These are phyloP conservation scores for Elongisporangium prolatum DNA, from an alignment of 352 stramenopile genomes.

Conservation along the genomic window DNA sequence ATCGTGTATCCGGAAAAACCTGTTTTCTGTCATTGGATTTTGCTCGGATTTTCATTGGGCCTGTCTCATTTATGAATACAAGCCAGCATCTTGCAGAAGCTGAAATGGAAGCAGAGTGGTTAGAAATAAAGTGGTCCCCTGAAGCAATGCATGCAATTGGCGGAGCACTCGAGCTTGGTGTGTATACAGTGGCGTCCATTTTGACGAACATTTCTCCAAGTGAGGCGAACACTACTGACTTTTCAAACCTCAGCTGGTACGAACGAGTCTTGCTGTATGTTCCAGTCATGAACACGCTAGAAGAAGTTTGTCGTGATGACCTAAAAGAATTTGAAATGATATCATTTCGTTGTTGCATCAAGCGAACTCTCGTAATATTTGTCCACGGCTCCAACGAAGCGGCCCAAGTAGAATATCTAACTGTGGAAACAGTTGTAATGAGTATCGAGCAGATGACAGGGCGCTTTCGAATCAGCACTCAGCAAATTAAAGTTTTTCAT, in stretches of 20 bases:
- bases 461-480: conserved; percentile 50
- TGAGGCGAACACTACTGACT: no score
- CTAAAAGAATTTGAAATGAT: conserved; percentile 33
- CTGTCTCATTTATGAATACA: conserved; percentile 33
- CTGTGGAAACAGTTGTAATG: conserved; percentile 53
- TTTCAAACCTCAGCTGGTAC: neutral
- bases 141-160: conserved; percentile 61
- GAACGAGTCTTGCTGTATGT: conserved; percentile 9
- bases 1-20: conserved; percentile 12
- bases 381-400: conserved; percentile 21
- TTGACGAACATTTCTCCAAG: conserved; percentile 4
- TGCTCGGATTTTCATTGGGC: conserved; percentile 51
- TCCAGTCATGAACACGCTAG: conserved; percentile 28
- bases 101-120: conserved; percentile 76
- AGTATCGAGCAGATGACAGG: conserved; percentile 47
- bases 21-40: conserved; percentile 67
- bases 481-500: conserved; percentile 38
- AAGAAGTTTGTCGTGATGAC: conserved; percentile 30
- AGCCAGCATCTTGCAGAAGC: conserved; percentile 34
- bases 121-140: conserved; percentile 66
- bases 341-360: conserved; percentile 61
- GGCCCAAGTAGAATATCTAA: conserved; percentile 48
- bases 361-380: conserved; percentile 51
- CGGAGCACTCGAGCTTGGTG: conserved; percentile 49
- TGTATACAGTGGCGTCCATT: conserved; percentile 33